Conservation (phyloP, 352 stramenopile genomes). For the Paralagenidium karlingii region DNA sequence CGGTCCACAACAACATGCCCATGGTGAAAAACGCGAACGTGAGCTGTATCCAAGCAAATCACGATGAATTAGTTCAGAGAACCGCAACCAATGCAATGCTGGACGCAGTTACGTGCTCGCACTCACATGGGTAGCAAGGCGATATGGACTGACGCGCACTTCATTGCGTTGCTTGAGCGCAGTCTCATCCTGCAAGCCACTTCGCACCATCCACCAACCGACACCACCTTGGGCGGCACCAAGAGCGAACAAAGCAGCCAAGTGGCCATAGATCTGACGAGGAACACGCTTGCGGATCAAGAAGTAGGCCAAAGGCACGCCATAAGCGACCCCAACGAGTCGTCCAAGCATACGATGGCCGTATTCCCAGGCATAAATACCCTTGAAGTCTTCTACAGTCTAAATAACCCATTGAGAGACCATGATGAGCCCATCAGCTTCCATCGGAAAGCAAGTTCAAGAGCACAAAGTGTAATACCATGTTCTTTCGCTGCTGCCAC, state of each 20-base stretch:
- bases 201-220: constrained; percentile 99
- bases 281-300: constrained; percentile 66
- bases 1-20: constrained; percentile 91
- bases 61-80: neutral
- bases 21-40: constrained; percentile 96
- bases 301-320: constrained; percentile 89
- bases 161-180: constrained; percentile 80
- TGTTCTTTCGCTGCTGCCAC: constrained; percentile 91
- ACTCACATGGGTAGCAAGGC: constrained; percentile 90
- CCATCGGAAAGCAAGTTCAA: neutral
- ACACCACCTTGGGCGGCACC: constrained; percentile 71
- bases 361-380: constrained; percentile 95
- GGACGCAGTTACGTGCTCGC: neutral
- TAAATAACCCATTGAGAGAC: constrained; percentile 8
- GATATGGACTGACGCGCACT: constrained; percentile 96
- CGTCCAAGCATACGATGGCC: constrained; percentile 97
- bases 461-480: constrained; percentile 19
- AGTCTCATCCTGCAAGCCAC: constrained; percentile 91
- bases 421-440: neutral
- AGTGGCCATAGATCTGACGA: constrained; percentile 50
- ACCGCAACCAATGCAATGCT: neutral
- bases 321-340: constrained; percentile 90
- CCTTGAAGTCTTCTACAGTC: constrained; percentile 98
- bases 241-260: constrained; percentile 46
- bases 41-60: constrained; percentile 60